phyloP scores from a whole-genome alignment of 371 early-diverging fungal species.

The Encephalitozoon intestinalis region DNA sequence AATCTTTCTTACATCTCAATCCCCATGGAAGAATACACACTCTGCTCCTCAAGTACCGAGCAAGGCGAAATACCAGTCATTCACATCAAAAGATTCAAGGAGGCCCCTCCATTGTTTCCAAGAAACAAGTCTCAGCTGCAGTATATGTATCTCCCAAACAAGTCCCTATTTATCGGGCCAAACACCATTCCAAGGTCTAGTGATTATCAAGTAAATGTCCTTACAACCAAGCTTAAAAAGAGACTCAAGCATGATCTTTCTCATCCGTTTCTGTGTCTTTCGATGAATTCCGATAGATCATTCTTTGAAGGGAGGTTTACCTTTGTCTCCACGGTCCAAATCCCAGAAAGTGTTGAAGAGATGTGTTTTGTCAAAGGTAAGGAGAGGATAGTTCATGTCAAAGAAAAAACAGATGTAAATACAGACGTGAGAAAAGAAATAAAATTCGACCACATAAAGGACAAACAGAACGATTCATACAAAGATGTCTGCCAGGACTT shows the following conservation, averaged over 20 bases:
- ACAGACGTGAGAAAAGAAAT: background rate
- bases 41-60: conserved; percentile 35
- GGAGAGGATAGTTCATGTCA: background rate
- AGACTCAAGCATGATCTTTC: conserved; percentile 39
- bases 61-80: conserved; percentile 40
- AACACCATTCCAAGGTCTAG: conserved; percentile 36
- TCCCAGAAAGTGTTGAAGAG: background rate
- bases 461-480: background rate
- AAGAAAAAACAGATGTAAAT: background rate
- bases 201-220: conserved; percentile 19
- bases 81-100: background rate
- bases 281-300: conserved; percentile 15
- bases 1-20: background rate
- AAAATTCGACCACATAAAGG: background rate
- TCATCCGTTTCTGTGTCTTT: conserved; percentile 8
- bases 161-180: conserved; percentile 27
- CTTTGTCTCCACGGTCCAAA: background rate
- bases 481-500: background rate
- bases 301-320: conserved; percentile 39
- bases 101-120: conserved; percentile 19
- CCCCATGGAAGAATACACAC: conserved; percentile 34
- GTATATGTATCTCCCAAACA: conserved; percentile 31
- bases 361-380: background rate
- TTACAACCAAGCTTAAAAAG: conserved; percentile 35
- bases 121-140: conserved; percentile 16